A percentile compares a stretch with the other conserved stretches of the same genome.
These are phyloP conservation scores for Hymenotorrendiella dingleyae DNA, from an alignment of 2,329 filamentous ascomycete species.

Conservation along the genomic window DNA sequence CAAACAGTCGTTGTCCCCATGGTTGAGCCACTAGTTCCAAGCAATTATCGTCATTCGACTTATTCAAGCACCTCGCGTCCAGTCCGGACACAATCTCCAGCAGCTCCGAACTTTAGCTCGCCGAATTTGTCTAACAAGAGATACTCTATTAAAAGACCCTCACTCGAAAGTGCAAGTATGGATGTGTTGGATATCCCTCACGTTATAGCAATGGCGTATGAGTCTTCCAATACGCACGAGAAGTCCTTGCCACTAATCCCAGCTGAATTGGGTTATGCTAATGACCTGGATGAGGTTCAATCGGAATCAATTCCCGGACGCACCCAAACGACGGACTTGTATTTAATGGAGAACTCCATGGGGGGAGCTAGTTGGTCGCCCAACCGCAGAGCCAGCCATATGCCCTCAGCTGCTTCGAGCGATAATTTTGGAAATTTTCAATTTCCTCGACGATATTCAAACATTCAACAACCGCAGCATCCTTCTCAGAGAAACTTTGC, in stretches of 20 bases:
- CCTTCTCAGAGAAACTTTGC: too few species aligned
- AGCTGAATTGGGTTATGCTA: too few species aligned
- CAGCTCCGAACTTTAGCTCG: constrained; percentile 29
- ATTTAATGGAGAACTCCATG: too few species aligned
- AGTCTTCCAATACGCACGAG: too few species aligned
- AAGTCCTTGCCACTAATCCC: too few species aligned
- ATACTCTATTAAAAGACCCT: constrained; percentile 14
- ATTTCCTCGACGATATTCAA: constrained; percentile 18
- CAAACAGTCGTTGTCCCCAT: constrained; percentile 20
- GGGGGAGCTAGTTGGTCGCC: too few species aligned
- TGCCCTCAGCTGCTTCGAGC: constrained; percentile 11
- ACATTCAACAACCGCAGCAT: constrained; percentile 16
- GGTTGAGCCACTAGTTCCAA: constrained; percentile 13
- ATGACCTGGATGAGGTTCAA: too few species aligned
- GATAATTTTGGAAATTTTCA: constrained; percentile 14
- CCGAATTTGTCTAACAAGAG: constrained; percentile 24
- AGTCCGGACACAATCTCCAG: constrained; percentile 10
- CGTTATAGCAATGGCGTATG: constrained; percentile 5
- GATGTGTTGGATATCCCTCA: constrained; percentile 1
- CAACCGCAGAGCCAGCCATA: constrained; percentile 17
- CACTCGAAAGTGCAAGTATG: neutral
- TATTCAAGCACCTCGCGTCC: constrained; percentile 13
- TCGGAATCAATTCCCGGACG: too few species aligned
- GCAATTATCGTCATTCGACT: constrained; percentile 21
- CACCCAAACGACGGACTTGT: too few species aligned